Conservation (phyloP, 805 yeast genomes). For the Lachancea lanzarotensis region DNA sequence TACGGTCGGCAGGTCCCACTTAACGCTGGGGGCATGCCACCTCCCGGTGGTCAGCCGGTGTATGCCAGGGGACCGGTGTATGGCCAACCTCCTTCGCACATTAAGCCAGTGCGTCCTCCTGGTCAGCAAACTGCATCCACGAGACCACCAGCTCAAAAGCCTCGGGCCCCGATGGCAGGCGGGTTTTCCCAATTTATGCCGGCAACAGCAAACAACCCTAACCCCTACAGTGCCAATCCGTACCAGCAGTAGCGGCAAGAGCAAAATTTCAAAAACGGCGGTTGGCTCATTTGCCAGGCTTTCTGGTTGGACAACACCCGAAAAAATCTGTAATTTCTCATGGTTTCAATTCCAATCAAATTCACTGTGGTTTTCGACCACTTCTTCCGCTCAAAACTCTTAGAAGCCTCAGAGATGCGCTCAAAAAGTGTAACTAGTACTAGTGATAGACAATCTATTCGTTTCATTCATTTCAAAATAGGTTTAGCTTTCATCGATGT, state of each 20-base stretch:
- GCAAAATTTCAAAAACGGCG: too few species aligned
- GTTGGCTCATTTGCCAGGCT: too few species aligned
- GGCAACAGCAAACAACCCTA: slow-evolving; percentile 13
- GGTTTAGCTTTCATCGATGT: too few species aligned
- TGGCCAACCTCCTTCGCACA: slow-evolving; percentile 4
- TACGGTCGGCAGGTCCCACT: slow-evolving; percentile 5
- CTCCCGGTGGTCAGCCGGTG: not conserved
- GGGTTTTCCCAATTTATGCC: slow-evolving; percentile 34
- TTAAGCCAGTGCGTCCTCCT: not conserved
- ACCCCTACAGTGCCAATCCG: slow-evolving; percentile 22
- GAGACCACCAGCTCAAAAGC: slow-evolving; percentile 9
- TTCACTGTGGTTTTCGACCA: not conserved
- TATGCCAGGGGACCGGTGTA: slow-evolving; percentile 2
- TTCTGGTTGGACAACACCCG: too few species aligned
- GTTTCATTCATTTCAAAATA: not conserved
- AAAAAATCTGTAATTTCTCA: not conserved
- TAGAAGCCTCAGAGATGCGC: not conserved
- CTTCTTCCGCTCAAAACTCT: not conserved
- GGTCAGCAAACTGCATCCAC: not conserved
- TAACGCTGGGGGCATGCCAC: slow-evolving; percentile 1
- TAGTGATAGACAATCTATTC: not conserved
- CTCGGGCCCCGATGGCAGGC: slow-evolving; percentile 15
- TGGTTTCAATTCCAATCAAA: not conserved
- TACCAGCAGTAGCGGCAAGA: not conserved
- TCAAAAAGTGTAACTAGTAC: not conserved